Evolutionary conservation across 2,329 filamentous ascomycete species (phyloP).

Genomic region (Talaromyces sp.): DNA sequence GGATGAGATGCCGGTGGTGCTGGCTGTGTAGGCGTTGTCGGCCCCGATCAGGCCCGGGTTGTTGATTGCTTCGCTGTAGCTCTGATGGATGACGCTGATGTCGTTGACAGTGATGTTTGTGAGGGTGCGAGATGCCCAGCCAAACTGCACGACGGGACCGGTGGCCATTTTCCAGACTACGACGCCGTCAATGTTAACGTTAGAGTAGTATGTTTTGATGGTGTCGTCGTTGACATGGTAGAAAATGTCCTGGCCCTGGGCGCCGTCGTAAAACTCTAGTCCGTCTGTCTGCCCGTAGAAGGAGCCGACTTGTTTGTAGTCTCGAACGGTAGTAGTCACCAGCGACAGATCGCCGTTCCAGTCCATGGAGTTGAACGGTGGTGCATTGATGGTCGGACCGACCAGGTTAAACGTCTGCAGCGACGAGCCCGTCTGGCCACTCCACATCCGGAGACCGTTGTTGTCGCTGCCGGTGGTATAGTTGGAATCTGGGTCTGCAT

Average conservation of each 20-base stretch:
- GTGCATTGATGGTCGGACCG: constrained; percentile 28
- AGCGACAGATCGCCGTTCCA: constrained; percentile 14
- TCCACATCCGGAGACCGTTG: constrained; percentile 28
- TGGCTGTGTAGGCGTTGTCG: neutral
- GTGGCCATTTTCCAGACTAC: constrained; percentile 29
- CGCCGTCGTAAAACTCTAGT: constrained; percentile 28
- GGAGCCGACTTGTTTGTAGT: constrained; percentile 38
- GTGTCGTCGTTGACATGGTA: constrained; percentile 33
- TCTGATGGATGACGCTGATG: constrained; percentile 3
- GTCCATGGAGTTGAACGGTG: constrained; percentile 37
- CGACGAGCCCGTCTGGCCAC: constrained; percentile 14
- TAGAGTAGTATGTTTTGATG: constrained; percentile 38
- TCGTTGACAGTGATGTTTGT: constrained; percentile 20
- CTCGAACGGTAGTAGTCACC: constrained; percentile 14
- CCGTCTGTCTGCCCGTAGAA: constrained; percentile 36
- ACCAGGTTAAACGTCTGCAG: constrained; percentile 21
- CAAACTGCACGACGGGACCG: constrained; percentile 36
- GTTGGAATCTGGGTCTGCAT: constrained; percentile 26
- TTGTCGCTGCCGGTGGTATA: constrained; percentile 27
- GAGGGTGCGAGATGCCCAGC: constrained; percentile 27
- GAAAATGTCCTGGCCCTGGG: constrained; percentile 27
- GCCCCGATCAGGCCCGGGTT: constrained; percentile 2
- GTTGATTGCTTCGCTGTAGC: neutral
- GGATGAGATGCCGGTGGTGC: neutral
- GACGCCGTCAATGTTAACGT: constrained; percentile 28